Conservation (phyloP, 139 green algal genomes). For the Tetraselmis striata region DNA sequence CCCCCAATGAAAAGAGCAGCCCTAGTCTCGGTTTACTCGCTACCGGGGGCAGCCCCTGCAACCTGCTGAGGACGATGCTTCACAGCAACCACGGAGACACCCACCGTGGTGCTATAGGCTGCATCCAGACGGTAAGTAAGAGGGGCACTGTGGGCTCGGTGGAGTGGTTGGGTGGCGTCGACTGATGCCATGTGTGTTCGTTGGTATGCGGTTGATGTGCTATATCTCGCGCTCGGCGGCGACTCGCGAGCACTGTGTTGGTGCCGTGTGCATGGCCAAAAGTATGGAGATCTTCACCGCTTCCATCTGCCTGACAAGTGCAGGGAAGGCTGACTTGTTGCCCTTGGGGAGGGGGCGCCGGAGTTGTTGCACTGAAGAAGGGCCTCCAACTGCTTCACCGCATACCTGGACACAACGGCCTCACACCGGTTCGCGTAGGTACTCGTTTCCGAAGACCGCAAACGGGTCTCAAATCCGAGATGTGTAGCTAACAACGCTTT, state of each 20-base stretch:
- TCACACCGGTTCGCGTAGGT: too few species aligned
- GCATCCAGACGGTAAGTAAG: not conserved
- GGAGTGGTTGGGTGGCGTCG: not conserved
- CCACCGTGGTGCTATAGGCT: not conserved
- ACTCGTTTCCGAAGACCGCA: too few species aligned
- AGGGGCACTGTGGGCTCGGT: not conserved
- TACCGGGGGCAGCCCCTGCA: not conserved
- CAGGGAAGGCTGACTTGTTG: not conserved
- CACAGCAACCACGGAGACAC: not conserved
- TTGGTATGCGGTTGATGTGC: not conserved
- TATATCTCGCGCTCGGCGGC: not conserved
- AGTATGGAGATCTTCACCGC: not conserved
- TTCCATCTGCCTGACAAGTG: not conserved
- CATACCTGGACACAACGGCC: not conserved
- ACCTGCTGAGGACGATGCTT: not conserved
- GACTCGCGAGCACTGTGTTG: not conserved
- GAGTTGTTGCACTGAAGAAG: not conserved
- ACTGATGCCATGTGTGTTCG: not conserved
- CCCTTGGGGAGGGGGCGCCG: not conserved
- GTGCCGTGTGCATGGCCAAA: not conserved
- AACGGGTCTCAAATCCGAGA: too few species aligned
- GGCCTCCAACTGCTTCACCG: not conserved
- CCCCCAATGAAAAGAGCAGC: too few species aligned
- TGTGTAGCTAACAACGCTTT: too few species aligned
- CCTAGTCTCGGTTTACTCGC: not conserved